These are phyloP conservation scores for Phallus indusiatus DNA, from an alignment of 768 basidiomycete species.

Conservation along the genomic window DNA sequence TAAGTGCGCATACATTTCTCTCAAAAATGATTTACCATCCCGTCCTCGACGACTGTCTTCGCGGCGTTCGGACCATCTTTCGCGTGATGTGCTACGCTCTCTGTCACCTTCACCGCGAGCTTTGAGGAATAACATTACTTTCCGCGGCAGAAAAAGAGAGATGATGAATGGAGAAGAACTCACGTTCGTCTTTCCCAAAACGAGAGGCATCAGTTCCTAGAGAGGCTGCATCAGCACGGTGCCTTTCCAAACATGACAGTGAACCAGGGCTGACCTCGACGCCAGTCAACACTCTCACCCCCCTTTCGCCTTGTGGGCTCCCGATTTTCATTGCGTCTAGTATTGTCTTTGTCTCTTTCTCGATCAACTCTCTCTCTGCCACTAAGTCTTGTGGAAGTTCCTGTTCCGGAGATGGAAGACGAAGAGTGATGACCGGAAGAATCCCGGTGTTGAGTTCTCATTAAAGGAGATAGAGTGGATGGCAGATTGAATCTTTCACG, in stretches of 20 bases:
- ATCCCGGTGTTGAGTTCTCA: slow-evolving; percentile 17
- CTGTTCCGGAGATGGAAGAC: slow-evolving; percentile 1
- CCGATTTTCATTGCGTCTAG: slow-evolving; percentile 16
- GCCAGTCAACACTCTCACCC: slow-evolving; percentile 76
- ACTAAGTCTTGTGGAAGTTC: not conserved
- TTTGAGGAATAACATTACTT: not conserved
- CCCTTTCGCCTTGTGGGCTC: slow-evolving; percentile 58
- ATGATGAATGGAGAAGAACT: not conserved
- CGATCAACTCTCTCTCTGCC: slow-evolving; percentile 5
- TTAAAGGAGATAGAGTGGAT: slow-evolving; percentile 11
- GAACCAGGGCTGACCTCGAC: slow-evolving; percentile 46
- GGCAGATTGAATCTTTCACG: slow-evolving; percentile 48
- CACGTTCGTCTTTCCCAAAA: slow-evolving; percentile 4
- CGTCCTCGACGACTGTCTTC: slow-evolving; percentile 21
- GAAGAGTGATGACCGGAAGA: slow-evolving; percentile 5
- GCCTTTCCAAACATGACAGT: not conserved
- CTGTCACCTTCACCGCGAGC: slow-evolving; percentile 27
- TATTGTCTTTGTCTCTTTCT: slow-evolving; percentile 7
- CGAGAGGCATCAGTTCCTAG: slow-evolving; percentile 2
- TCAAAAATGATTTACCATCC: slow-evolving; percentile 21
- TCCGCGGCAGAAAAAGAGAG: not conserved
- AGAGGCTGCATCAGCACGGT: not conserved
- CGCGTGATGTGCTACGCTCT: slow-evolving; percentile 41
- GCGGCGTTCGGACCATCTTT: slow-evolving; percentile 21
- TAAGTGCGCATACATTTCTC: not conserved